Conservation (phyloP, 129 eudicot genomes). For the Flaveria brownii region DNA sequence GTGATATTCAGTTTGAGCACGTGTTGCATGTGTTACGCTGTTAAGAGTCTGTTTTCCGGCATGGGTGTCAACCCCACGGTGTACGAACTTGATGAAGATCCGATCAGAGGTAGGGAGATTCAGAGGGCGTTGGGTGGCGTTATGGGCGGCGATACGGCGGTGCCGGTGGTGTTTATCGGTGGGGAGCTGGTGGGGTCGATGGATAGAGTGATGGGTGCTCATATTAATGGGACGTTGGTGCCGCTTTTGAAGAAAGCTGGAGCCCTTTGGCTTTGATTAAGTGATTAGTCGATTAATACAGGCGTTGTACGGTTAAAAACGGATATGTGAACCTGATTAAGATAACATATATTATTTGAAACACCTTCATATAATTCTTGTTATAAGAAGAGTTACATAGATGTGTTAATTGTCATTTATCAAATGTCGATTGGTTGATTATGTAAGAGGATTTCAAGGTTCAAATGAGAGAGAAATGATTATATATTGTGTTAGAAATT, state of each 20-base stretch:
- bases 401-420: too few species aligned
- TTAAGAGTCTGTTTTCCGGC: background rate
- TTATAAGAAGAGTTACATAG: too few species aligned
- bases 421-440: too few species aligned
- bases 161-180: conserved; percentile 10
- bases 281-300: background rate
- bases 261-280: background rate
- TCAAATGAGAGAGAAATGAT: too few species aligned
- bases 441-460: too few species aligned
- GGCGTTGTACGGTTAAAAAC: too few species aligned
- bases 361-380: too few species aligned
- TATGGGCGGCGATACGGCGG: background rate
- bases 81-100: background rate
- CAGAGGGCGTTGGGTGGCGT: background rate
- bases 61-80: conserved; percentile 15
- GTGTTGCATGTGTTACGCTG: background rate
- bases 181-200: background rate
- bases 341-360: too few species aligned
- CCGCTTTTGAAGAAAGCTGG: background rate
- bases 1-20: conserved; percentile 10
- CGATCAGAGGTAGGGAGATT: background rate
- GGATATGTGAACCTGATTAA: too few species aligned
- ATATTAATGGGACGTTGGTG: background rate
- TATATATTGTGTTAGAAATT: too few species aligned
- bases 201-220: background rate